Percentiles rank a stretch among this genome's conserved stretches.
phyloP scores from a whole-genome alignment of 306 rosid species.

The Rosa lucieae region DNA sequence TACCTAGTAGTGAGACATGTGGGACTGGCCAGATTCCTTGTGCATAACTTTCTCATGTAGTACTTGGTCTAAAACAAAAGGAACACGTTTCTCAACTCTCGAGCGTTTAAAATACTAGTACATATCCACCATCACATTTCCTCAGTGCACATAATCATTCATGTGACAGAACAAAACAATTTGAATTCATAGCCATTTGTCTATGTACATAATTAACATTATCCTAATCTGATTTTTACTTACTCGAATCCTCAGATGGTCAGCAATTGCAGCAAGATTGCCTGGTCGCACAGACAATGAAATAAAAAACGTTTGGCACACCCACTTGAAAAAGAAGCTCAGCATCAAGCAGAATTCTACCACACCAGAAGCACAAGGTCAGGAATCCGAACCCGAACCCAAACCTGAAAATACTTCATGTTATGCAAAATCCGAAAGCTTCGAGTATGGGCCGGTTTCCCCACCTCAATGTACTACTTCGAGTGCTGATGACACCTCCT shows the following conservation, averaged over 20 bases:
- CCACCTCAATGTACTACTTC: conserved; percentile 42
- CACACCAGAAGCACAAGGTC: conserved; percentile 17
- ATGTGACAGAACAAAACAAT: background rate
- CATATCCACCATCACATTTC: background rate
- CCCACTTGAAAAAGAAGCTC: conserved; percentile 79
- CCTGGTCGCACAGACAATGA: conserved; percentile 94
- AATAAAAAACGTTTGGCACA: conserved; percentile 93
- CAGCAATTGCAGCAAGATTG: conserved; percentile 74
- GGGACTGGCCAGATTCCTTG: conserved; percentile 31
- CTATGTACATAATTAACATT: background rate
- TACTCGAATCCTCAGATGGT: conserved; percentile 59
- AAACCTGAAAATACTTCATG: background rate
- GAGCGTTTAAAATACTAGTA: background rate
- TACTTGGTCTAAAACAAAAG: background rate
- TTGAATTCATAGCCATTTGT: background rate
- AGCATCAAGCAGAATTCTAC: conserved; percentile 32
- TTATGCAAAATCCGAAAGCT: background rate
- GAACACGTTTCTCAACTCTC: conserved; percentile 21
- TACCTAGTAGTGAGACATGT: background rate
- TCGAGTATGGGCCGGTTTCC: conserved; percentile 30
- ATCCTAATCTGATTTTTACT: background rate
- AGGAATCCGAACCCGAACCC: background rate
- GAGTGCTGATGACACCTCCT: conserved; percentile 41
- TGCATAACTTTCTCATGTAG: conserved; percentile 30
- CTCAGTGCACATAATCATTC: conserved; percentile 15